Percentiles rank a stretch among this genome's conserved stretches.
These are phyloP conservation scores for Mesembryanthemum crystallinum DNA, from an alignment of 148 eudicot species.

Conservation along the genomic window DNA sequence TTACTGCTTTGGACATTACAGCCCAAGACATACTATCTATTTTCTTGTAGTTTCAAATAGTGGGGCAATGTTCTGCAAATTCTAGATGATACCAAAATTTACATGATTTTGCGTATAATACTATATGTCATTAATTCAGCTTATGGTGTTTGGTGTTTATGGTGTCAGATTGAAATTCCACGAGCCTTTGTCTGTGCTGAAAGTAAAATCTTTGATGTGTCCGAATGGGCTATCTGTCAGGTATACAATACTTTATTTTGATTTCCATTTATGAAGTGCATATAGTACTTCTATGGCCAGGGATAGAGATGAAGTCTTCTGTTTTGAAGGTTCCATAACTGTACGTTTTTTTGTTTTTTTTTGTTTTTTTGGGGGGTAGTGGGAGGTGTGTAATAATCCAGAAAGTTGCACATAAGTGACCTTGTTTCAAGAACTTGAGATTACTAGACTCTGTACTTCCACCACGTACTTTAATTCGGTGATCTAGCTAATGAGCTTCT, in stretches of 20 bases:
- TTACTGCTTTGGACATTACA: neutral
- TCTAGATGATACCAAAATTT: neutral
- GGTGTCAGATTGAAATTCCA: slow-evolving; percentile 78
- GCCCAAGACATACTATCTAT: neutral
- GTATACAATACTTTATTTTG: slow-evolving; percentile 22
- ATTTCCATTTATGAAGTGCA: no score
- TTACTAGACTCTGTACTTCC: no score
- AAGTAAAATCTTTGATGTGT: slow-evolving; percentile 92
- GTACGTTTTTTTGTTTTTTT: no score
- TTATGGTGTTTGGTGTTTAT: slow-evolving; percentile 21
- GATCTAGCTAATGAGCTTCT: neutral
- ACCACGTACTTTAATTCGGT: no score
- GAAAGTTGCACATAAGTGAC: no score
- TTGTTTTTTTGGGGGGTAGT: no score
- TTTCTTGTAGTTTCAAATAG: neutral
- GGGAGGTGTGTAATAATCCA: no score
- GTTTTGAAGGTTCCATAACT: no score
- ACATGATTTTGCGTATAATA: neutral
- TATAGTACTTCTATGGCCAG: no score
- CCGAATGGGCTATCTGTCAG: slow-evolving; percentile 99
- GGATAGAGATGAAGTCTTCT: no score
- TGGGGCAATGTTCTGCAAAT: slow-evolving; percentile 2
- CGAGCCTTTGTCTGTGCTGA: slow-evolving; percentile 98
- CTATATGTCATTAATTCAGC: slow-evolving; percentile 10
- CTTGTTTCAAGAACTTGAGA: no score